Conservation (phyloP, 768 basidiomycete species). For the Hypholoma fasciculare region DNA sequence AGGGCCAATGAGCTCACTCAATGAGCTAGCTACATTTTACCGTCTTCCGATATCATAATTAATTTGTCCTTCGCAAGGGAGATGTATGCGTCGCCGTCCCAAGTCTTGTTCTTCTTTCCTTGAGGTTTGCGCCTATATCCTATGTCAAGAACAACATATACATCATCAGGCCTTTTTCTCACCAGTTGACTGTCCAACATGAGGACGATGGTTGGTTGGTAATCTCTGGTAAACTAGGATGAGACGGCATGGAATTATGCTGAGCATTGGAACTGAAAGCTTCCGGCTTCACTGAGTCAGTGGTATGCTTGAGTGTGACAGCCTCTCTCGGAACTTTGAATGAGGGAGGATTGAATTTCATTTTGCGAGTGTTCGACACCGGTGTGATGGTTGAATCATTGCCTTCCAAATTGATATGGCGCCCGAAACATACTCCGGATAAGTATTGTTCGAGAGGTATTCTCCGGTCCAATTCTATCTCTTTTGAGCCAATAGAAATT, state of each 20-base stretch:
- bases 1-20: not conserved
- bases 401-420: not conserved
- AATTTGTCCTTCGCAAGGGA: conserved; percentile 50
- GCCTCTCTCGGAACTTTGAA: not conserved
- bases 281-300: not conserved
- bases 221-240: conserved; percentile 11
- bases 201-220: conserved; percentile 16
- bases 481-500: conserved; percentile 49
- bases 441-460: conserved; percentile 57
- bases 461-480: conserved; percentile 63
- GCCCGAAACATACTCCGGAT: conserved; percentile 64
- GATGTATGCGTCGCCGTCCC: conserved; percentile 80
- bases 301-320: not conserved
- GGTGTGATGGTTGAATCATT: not conserved
- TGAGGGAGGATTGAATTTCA: conserved; percentile 28
- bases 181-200: conserved; percentile 73
- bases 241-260: not conserved
- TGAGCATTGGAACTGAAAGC: not conserved
- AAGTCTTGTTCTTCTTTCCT: conserved; percentile 77
- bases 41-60: conserved; percentile 67
- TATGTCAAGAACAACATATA: not conserved
- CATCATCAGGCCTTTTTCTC: conserved; percentile 2
- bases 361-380: conserved; percentile 1
- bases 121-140: conserved; percentile 67
- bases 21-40: conserved; percentile 56